Evolutionary conservation across 2,329 filamentous ascomycete genomes (phyloP).

Genomic region (Fonsecaea monophora): DNA sequence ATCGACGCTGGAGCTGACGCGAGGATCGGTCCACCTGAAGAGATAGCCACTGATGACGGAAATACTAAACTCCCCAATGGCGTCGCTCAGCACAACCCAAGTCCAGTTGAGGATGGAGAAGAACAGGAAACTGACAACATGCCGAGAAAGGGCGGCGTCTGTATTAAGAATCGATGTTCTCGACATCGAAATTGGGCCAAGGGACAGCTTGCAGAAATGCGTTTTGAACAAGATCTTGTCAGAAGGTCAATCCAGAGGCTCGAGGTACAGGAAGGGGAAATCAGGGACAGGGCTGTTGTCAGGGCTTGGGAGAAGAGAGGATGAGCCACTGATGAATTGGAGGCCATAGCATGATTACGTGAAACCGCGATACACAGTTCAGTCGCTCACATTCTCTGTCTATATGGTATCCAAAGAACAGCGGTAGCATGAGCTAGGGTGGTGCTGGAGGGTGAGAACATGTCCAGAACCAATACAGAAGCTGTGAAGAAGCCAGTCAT

Average conservation of each 20-base stretch:
- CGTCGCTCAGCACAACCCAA: conserved; percentile 40
- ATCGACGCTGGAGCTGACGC: conserved; percentile 30
- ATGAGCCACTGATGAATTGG: not conserved
- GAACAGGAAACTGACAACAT: conserved; percentile 44
- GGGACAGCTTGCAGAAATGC: conserved; percentile 46
- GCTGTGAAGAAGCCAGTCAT: not conserved
- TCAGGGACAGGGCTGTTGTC: conserved; percentile 35
- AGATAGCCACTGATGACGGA: conserved; percentile 46
- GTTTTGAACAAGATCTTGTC: conserved; percentile 40
- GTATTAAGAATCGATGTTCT: conserved; percentile 56
- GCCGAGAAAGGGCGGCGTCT: conserved; percentile 50
- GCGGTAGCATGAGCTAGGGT: not conserved
- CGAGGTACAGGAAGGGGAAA: conserved; percentile 32
- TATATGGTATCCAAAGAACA: not conserved
- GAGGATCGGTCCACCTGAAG: conserved; percentile 45
- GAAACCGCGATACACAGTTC: not conserved
- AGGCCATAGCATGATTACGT: not conserved
- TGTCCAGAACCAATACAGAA: not conserved
- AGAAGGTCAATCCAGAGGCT: conserved; percentile 28
- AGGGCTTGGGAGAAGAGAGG: conserved; percentile 37
- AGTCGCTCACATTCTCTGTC: not conserved
- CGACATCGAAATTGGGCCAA: conserved; percentile 57
- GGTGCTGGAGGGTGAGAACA: not conserved
- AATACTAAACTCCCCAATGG: conserved; percentile 40
- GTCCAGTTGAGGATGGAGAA: conserved; percentile 44